These are phyloP conservation scores for Raddia distichophylla DNA, from an alignment of 176 grass and related monocot genomes.

Conservation along the genomic window DNA sequence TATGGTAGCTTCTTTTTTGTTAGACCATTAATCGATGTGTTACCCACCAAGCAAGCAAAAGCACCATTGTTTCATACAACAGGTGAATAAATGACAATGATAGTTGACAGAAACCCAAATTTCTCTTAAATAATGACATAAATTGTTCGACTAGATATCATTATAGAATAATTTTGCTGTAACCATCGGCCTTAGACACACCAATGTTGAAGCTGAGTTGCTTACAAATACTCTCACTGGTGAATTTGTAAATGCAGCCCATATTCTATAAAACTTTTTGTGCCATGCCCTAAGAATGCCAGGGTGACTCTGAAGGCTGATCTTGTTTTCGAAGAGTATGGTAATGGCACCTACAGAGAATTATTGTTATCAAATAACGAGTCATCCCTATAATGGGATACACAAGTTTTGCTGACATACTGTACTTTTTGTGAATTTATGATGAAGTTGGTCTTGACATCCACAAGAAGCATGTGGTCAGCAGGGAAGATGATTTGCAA, in stretches of 20 bases:
- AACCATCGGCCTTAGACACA: background rate
- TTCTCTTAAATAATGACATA: background rate
- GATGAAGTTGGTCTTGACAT: conserved; percentile 85
- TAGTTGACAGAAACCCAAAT: too few species aligned
- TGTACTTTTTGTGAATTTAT: conserved; percentile 35
- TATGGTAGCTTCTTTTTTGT: background rate
- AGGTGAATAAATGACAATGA: background rate
- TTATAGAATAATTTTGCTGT: conserved; percentile 10
- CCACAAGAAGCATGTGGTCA: conserved; percentile 74
- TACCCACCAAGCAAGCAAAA: conserved; percentile 30
- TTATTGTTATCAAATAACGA: conserved; percentile 21
- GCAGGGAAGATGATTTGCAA: conserved; percentile 48
- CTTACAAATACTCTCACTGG: conserved; percentile 31
- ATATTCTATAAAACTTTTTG: conserved; percentile 64
- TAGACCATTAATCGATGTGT: conserved; percentile 11
- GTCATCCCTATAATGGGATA: conserved; percentile 11
- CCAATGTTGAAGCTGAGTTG: conserved; percentile 37
- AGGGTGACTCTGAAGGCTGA: conserved; percentile 80
- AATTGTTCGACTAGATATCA: conserved; percentile 17
- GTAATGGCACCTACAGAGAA: conserved; percentile 51
- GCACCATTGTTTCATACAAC: conserved; percentile 2
- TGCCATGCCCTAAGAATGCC: conserved; percentile 65
- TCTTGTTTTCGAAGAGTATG: conserved; percentile 90
- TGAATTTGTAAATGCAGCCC: conserved; percentile 65
- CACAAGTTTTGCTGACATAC: conserved; percentile 35